phyloP scores from a whole-genome alignment of 129 eudicot species.

The Flaveria ramosissima region DNA sequence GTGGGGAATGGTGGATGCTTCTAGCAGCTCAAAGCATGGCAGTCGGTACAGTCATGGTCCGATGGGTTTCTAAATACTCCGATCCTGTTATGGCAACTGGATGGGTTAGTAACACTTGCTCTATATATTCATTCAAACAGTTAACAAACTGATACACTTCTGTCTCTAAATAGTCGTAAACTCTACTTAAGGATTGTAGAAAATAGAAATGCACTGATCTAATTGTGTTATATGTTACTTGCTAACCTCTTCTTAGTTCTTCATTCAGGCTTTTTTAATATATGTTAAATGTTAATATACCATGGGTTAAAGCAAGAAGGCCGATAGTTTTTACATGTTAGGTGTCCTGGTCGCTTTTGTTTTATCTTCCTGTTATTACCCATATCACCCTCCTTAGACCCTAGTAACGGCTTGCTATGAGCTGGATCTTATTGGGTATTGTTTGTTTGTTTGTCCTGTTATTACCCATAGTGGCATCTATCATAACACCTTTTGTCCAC shows the following conservation, averaged over 20 bases:
- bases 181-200: not conserved
- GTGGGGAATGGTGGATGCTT: conserved; percentile 99
- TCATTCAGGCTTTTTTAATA: not conserved
- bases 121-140: not conserved
- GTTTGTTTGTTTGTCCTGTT: too few species aligned
- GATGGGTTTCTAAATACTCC: conserved; percentile 95
- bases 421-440: too few species aligned
- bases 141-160: conserved; percentile 6
- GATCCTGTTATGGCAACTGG: conserved; percentile 99
- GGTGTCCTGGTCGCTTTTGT: not conserved
- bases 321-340: not conserved
- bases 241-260: conserved; percentile 4
- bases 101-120: conserved; percentile 61
- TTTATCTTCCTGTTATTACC: too few species aligned
- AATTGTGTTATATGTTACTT: conserved; percentile 3
- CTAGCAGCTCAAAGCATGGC: conserved; percentile 99
- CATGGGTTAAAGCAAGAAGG: not conserved
- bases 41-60: conserved; percentile 97
- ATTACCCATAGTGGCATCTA: too few species aligned
- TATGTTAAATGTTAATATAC: not conserved
- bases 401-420: too few species aligned
- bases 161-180: not conserved
- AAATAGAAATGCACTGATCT: not conserved
- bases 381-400: too few species aligned
- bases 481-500: too few species aligned